Base-by-base conservation (phyloP, 2,329 filamentous ascomycete species). In the Aspergillus hortae region DNA sequence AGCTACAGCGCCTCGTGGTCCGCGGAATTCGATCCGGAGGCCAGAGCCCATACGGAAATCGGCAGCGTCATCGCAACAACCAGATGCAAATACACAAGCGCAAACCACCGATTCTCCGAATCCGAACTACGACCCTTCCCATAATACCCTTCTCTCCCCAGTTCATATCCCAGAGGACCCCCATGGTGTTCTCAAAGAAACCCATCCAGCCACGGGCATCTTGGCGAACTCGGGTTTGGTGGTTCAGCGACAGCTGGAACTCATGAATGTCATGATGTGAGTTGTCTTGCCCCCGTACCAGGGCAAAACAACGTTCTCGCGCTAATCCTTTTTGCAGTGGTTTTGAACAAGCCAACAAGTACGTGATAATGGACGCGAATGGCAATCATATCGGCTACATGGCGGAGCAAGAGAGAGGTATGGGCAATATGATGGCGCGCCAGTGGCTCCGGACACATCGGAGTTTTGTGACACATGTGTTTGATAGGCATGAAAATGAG, bases 321-420 rank as follows among this genome's bases (percentile, higher is more conserved):
- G 7, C 9, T 27, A 27, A 27, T 6, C 6, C 6, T 27, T 3
- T 27, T 27, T 2, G 7, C 21, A 75, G 73, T 55, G 83, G 84
- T 1, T 86, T 86, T 57, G 84, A 87, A 66, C 84, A 87, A 65
- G 83, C 84, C 11, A 86, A 86, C 61, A 77, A 78, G 64, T 87
- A 87, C 63, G 77, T 84, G 12, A 84, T 87, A 45, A 80, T 86
- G 76, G 81, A 86, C 68, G 82, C 82, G 2, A 74, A 80, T 48
- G 84, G 84, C 5, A 80, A 82, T 52, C 83, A 84, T 56, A 75
- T 86, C 41, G 84, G 84, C 11, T 86, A 83, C 58, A 79, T 87
- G 62, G 83, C 82, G 30, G 84, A 87, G 66, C 77, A 80, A 60
- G 84, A 86, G 44, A 80, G 80, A 53, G 81, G 83, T 1, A 68